Evolutionary conservation across 1,139 yeast species (phyloP).

Genomic region (Suhomyces chickasaworum): DNA sequence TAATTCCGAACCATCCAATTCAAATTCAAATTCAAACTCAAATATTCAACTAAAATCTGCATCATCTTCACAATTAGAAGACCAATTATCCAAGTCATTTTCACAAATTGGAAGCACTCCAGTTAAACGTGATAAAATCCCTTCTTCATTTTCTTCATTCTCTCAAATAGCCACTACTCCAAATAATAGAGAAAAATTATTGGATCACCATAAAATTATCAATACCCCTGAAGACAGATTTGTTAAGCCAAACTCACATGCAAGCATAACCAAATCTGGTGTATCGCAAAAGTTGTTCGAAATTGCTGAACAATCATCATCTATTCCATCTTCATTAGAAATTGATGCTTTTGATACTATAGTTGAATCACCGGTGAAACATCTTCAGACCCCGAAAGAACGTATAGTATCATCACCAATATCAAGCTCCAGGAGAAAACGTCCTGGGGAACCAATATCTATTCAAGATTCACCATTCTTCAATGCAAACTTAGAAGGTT

Average conservation of each 20-base stretch:
- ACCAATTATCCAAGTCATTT: not conserved
- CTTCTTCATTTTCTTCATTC: too few relatives aligned
- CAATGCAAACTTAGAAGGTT: constrained; percentile 25
- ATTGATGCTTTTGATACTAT: not conserved
- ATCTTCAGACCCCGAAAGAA: constrained; percentile 9
- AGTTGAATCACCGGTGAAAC: constrained; percentile 4
- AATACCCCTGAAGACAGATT: constrained; percentile 15
- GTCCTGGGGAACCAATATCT: constrained; percentile 42
- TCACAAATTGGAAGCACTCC: constrained; percentile 8
- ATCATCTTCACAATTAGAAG: not conserved
- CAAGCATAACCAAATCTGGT: not conserved
- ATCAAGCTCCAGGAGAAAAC: constrained; percentile 15
- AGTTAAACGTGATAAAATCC: not conserved
- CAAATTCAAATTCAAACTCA: not conserved
- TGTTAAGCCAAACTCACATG: constrained; percentile 4
- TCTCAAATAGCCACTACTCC: constrained; percentile 10
- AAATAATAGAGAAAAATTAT: constrained; percentile 5
- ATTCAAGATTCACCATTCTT: constrained; percentile 37
- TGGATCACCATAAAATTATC: constrained; percentile 5
- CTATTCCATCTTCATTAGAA: not conserved
- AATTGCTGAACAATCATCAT: constrained; percentile 1
- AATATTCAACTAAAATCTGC: not conserved
- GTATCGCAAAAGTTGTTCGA: constrained; percentile 8
- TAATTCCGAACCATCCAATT: too few relatives aligned
- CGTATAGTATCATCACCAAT: constrained; percentile 24